Conservation (phyloP, 1,284 basidiomycete species). For the Coniferiporia sulphurascens region DNA sequence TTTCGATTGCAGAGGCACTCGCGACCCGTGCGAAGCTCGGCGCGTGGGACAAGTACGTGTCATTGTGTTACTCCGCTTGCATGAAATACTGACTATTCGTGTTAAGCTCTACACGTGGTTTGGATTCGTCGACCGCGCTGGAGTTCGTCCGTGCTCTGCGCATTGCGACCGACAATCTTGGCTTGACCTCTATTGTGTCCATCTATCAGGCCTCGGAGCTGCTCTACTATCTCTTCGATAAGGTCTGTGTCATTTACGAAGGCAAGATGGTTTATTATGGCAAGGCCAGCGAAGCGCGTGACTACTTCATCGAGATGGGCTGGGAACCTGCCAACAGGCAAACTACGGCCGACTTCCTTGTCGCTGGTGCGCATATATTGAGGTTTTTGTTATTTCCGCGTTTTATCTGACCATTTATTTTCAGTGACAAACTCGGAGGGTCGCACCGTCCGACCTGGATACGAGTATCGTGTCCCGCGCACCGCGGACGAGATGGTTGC, state of each 20-base stretch:
- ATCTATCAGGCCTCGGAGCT: constrained; percentile 59
- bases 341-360: constrained; percentile 59
- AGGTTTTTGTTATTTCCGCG: neutral
- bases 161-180: constrained; percentile 47
- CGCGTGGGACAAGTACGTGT: constrained; percentile 68
- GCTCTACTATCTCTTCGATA: constrained; percentile 51
- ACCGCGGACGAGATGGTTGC: constrained; percentile 58
- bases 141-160: constrained; percentile 54
- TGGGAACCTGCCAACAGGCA: constrained; percentile 51
- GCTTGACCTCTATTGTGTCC: constrained; percentile 49
- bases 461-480: constrained; percentile 45
- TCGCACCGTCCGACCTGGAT: constrained; percentile 47
- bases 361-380: constrained; percentile 24
- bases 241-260: constrained; percentile 59
- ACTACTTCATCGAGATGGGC: constrained; percentile 61
- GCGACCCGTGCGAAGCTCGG: constrained; percentile 53
- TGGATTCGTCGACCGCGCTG: constrained; percentile 56
- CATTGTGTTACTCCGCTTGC: neutral
- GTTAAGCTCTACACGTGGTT: constrained; percentile 35
- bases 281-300: constrained; percentile 43
- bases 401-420: constrained; percentile 9
- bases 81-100: too few species aligned
- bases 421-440: constrained; percentile 57
- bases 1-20: constrained; percentile 70
- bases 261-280: constrained; percentile 64